Percentiles rank a stretch among this genome's conserved stretches.
Conservation (phyloP, 768 basidiomycete genomes). For the Daedaleopsis nitida region DNA sequence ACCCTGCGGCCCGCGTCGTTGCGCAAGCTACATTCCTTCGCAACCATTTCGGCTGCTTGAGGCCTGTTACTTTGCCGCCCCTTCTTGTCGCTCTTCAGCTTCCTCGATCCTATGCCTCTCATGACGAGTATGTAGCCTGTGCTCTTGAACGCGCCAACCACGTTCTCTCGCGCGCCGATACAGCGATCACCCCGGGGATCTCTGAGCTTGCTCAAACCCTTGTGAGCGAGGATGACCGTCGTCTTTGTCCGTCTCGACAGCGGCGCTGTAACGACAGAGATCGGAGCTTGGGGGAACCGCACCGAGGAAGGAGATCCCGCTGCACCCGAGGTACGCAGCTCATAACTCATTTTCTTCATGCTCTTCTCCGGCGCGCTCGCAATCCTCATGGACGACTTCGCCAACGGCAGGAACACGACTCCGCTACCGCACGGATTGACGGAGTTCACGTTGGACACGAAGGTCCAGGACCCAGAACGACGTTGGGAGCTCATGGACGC, state of each 20-base stretch:
- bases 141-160: not conserved
- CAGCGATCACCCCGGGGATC: not conserved
- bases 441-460: constrained; percentile 31
- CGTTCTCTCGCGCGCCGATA: not conserved
- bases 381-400: constrained; percentile 35
- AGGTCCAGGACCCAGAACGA: constrained; percentile 33
- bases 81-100: too few relatives aligned
- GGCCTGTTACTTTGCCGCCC: too few relatives aligned
- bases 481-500: constrained; percentile 43
- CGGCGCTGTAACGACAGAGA: not conserved
- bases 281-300: constrained; percentile 16
- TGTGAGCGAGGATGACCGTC: not conserved
- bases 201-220: not conserved
- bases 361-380: constrained; percentile 31
- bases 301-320: constrained; percentile 13
- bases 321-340: constrained; percentile 11
- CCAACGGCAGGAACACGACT: constrained; percentile 28
- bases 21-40: too few relatives aligned
- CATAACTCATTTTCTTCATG: not conserved
- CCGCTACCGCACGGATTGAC: constrained; percentile 23
- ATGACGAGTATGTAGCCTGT: too few relatives aligned
- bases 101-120: too few relatives aligned
- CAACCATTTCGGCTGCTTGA: too few relatives aligned
- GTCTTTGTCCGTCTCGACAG: constrained; percentile 3
- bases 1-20: too few relatives aligned